Conservation (phyloP, 192 early-diverging fungal genomes). For the Rhizophagus sp. region DNA sequence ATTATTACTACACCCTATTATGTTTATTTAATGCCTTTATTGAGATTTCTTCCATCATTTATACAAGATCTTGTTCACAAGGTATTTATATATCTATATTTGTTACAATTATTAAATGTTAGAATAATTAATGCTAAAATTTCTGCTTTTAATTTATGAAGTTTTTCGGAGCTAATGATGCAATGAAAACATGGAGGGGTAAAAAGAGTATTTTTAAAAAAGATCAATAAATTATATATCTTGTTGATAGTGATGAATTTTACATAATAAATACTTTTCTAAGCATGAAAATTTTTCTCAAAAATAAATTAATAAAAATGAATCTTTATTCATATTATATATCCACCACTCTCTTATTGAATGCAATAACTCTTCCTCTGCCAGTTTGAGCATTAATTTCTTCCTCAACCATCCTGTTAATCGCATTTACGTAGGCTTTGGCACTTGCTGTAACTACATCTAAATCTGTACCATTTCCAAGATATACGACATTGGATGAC, state of each 20-base stretch:
- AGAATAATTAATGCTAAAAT: background rate
- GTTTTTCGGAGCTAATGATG: background rate
- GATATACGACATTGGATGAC: slow-evolving; percentile 55
- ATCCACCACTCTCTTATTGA: slow-evolving; percentile 28
- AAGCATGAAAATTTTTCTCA: too few relatives aligned
- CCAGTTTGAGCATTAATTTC: slow-evolving; percentile 29
- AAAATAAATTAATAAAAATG: too few relatives aligned
- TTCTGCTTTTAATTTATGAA: background rate
- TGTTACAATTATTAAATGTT: background rate
- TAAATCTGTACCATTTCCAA: slow-evolving; percentile 77
- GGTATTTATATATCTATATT: slow-evolving; percentile 14
- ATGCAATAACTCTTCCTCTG: slow-evolving; percentile 18
- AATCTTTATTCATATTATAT: slow-evolving; percentile 21
- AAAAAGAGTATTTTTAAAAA: background rate
- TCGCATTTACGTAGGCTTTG: slow-evolving; percentile 85
- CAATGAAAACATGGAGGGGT: slow-evolving; percentile 28
- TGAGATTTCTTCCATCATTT: slow-evolving; percentile 40
- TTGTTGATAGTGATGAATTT: too few relatives aligned
- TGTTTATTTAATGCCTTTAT: slow-evolving; percentile 40
- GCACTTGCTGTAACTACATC: slow-evolving; percentile 88
- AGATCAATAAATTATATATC: background rate
- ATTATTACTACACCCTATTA: slow-evolving; percentile 49
- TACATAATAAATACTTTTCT: too few relatives aligned
- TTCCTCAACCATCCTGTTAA: slow-evolving; percentile 66
- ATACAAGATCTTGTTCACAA: slow-evolving; percentile 36